Evolutionary conservation across 2,329 filamentous ascomycete species (phyloP), one percentile per base, ranked within the genome.

Genomic region (Sclerotinia sclerotiorum): DNA sequence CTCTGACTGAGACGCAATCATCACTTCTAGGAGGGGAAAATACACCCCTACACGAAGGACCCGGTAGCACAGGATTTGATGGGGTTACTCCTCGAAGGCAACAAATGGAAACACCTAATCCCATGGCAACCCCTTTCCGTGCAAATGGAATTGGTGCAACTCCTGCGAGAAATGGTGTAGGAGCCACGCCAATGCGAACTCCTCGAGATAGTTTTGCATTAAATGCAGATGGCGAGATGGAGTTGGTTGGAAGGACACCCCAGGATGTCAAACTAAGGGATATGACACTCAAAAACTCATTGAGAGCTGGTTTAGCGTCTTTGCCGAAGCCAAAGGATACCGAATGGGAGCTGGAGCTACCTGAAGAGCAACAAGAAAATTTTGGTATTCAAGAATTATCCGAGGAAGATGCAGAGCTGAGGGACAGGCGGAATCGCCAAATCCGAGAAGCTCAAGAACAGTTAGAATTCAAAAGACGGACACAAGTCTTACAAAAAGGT

Each of bases 11-110:
- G 77, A 98, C 94, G 0, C 92, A 98, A 75, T 98, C 95, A 27
- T 97, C 92, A 13, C 83, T 99, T 11, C 84, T 99, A 0, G 95
- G 95, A 70, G 95, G 94, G 19, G 95, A 99, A 73, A 98, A 98
- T 75, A 94, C 93, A 0, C 92, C 93, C 55, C 84, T 99, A 15
- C 87, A 93, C 69, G 92, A 97, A 76, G 93, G 93, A 7, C 81
- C 85, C 56, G 88, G 87, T 4, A 96, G 94, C 15, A 97, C 94
- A 8, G 94, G 94, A 0, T 96, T 97, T 74, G 91, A 95, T 74
- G 90, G 93, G 51, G 90, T 91, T 54, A 87, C 92, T 1, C 93
- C 94, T 49, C 87, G 92, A 68, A 90, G 88, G 75, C 91, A 97
- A 70, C 84, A 88, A 46, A 87, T 94, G 68, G 86, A 93, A n/a